Evolutionary conservation across 2,329 filamentous ascomycete species (phyloP), one percentile per base, ranked within the genome.

Genomic region (Karstenula rhodostoma): DNA sequence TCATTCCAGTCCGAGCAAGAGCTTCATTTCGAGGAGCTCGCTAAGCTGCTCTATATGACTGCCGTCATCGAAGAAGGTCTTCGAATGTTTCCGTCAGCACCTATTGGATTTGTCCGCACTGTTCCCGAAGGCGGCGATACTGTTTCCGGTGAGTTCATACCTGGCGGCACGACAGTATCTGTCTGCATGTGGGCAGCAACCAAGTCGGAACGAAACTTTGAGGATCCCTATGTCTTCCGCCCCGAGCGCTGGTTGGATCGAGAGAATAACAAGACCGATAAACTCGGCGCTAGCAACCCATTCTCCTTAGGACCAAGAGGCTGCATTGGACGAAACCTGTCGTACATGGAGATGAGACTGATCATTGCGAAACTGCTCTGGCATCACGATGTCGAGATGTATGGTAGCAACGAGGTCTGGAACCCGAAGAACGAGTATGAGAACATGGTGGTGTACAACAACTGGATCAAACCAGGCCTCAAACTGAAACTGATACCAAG

Each of bases 1-100:
- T 61, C 49, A 13, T 73, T 71, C 56, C 32, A 48, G 23, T 35
- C 52, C 1, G 65, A 68, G 5, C 60, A 65, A 1, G 70, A 78
- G 1, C 73, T 79, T 15, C 72, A 60, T 29, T 63, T 77, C 51
- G 37, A 61, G 10, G 53, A 60, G 0, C 48, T 71, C 0, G 55
- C 53, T 13, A 58, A 68, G n/a, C 59, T 71, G 2, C 63, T 62
- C 1, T 71, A 71, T 57, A 57, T 71, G 4, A 61, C 29, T 10
- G 69, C 66, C 8, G 62, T 66, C 37, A 59, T 70, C 12, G 62
- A 66, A 32, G 69, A 71, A 60, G 78, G 74, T 4, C 65, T 82
- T 0, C 72, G 80, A 19, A 67, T 70, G 54, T 68, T 63, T 43
- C 67, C 67, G 4, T 60, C 65, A 2, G 63, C 60, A 7, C 66